phyloP scores from a whole-genome alignment of 768 basidiomycete genomes.

The Suillus plorans region DNA sequence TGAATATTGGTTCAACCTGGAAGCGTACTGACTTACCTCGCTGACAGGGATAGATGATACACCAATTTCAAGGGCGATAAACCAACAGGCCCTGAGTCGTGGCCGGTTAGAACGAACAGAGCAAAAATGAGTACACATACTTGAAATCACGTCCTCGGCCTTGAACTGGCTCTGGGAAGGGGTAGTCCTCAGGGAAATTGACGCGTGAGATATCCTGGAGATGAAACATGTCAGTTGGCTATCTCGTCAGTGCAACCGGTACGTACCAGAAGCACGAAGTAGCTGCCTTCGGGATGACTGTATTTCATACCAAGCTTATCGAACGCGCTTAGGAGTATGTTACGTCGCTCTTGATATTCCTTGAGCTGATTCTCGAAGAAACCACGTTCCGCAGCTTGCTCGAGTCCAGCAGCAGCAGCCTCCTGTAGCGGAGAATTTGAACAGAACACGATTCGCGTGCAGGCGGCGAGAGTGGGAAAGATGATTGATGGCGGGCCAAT shows the following conservation, averaged over 20 bases:
- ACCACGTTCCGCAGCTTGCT: constrained; percentile 64
- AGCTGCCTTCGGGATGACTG: constrained; percentile 85
- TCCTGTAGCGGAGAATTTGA: constrained; percentile 94
- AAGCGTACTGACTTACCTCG: constrained; percentile 57
- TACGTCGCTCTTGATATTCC: constrained; percentile 81
- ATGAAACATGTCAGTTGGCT: not conserved
- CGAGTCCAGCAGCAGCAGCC: constrained; percentile 87
- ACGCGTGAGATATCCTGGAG: constrained; percentile 72
- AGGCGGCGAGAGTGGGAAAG: constrained; percentile 82
- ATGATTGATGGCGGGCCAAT: constrained; percentile 86
- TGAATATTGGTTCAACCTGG: not conserved
- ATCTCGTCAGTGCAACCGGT: not conserved
- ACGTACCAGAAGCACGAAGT: constrained; percentile 83
- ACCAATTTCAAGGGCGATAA: constrained; percentile 85
- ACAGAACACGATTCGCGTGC: constrained; percentile 94
- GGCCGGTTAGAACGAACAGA: constrained; percentile 13
- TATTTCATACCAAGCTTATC: constrained; percentile 83
- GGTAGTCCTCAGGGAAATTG: constrained; percentile 81
- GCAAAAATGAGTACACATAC: constrained; percentile 36
- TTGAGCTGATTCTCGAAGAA: constrained; percentile 77
- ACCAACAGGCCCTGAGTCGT: constrained; percentile 80
- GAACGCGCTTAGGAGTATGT: constrained; percentile 74
- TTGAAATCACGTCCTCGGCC: constrained; percentile 88
- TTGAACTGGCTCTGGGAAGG: constrained; percentile 71
- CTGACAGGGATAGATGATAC: constrained; percentile 95